Evolutionary conservation across 805 yeast genomes (phyloP).

Genomic region (Saturnispora silvae): DNA sequence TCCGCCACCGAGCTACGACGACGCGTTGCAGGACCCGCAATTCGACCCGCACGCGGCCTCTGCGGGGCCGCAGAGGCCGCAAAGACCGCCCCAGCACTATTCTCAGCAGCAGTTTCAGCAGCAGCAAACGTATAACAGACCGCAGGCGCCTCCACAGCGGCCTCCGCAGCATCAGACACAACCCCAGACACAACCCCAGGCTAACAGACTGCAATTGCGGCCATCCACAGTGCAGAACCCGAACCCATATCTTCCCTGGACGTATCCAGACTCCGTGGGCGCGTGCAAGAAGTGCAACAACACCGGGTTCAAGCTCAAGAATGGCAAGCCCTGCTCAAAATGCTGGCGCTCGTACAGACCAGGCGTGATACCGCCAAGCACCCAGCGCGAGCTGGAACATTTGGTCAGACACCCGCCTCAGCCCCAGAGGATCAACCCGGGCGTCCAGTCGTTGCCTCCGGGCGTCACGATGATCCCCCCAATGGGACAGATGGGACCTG

Average conservation of each 20-base stretch:
- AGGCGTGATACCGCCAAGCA: constrained; percentile 15
- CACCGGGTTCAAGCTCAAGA: constrained; percentile 53
- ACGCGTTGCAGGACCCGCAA: constrained; percentile 19
- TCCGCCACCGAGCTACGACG: constrained; percentile 40
- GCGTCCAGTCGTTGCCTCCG: constrained; percentile 20
- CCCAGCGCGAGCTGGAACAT: constrained; percentile 8
- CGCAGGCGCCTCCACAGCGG: constrained; percentile 3
- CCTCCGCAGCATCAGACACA: background rate
- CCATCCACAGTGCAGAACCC: constrained; percentile 18
- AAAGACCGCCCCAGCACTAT: constrained; percentile 3
- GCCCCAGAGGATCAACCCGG: constrained; percentile 18
- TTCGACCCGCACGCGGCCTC: constrained; percentile 4
- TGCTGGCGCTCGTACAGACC: constrained; percentile 55
- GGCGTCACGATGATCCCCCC: constrained; percentile 13
- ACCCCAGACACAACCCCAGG: background rate
- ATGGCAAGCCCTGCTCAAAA: constrained; percentile 53
- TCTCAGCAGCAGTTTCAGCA: constrained; percentile 2
- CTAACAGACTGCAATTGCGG: constrained; percentile 1
- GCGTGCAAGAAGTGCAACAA: constrained; percentile 62
- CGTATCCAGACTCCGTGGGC: constrained; percentile 46
- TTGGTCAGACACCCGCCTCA: constrained; percentile 11
- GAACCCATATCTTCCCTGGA: constrained; percentile 47
- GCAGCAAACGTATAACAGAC: too few species aligned
- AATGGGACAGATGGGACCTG: constrained; percentile 17
- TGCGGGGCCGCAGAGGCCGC: constrained; percentile 3